A percentile compares a stretch with the other conserved stretches of the same genome.
phyloP scores from a whole-genome alignment of 2,329 filamentous ascomycete species.

The Parafenestella ontariensis region DNA sequence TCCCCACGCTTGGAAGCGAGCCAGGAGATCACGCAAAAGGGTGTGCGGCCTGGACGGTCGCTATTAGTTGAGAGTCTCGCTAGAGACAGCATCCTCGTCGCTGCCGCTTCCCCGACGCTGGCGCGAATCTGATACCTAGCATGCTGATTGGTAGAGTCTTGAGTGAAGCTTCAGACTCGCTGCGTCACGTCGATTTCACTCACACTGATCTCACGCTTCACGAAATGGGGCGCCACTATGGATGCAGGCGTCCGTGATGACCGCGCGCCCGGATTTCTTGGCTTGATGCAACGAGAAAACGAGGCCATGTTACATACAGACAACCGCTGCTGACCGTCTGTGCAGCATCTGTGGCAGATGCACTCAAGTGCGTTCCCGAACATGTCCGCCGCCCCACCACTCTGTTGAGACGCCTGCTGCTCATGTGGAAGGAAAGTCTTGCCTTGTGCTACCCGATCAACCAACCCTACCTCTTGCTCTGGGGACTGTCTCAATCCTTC shows the following conservation, averaged over 20 bases:
- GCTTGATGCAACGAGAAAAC: constrained; percentile 41
- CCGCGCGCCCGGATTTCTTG: constrained; percentile 40
- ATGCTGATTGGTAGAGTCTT: constrained; percentile 13
- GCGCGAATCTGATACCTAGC: constrained; percentile 5
- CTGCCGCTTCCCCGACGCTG: constrained; percentile 43
- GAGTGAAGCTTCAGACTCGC: constrained; percentile 15
- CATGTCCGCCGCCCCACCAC: constrained; percentile 40
- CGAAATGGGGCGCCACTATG: constrained; percentile 24
- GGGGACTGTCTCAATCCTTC: constrained; percentile 44
- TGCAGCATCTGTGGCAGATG: constrained; percentile 17
- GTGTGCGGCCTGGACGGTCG: constrained; percentile 11
- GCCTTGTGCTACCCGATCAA: constrained; percentile 38
- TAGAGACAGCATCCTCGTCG: constrained; percentile 23
- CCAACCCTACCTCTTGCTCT: constrained; percentile 33
- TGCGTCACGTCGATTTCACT: constrained; percentile 27
- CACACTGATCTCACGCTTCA: constrained; percentile 27
- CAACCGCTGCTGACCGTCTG: constrained; percentile 28
- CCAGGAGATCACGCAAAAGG: constrained; percentile 18
- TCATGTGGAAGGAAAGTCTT: constrained; percentile 37
- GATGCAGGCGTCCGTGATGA: constrained; percentile 31
- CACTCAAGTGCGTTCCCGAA: constrained; percentile 39
- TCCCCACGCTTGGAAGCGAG: constrained; percentile 38
- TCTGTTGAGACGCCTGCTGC: constrained; percentile 36
- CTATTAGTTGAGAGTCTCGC: constrained; percentile 30
- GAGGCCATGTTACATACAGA: constrained; percentile 47